Conservation (phyloP, 2,329 filamentous ascomycete genomes). For the Cladophialophora bantiana region DNA sequence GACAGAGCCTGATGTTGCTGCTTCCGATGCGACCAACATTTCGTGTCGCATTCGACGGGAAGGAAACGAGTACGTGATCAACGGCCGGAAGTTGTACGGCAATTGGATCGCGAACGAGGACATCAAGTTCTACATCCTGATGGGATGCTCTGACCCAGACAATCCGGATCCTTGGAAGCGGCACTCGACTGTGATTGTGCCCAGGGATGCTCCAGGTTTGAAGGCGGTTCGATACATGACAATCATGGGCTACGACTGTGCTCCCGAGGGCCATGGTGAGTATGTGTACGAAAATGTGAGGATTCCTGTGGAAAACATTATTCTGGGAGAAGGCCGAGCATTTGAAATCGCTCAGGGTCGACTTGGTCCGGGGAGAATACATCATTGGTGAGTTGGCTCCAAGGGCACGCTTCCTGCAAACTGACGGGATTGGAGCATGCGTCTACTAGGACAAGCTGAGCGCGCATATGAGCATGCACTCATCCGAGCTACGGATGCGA, state of each 20-base stretch:
- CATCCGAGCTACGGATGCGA: slow-evolving; percentile 80
- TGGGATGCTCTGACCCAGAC: slow-evolving; percentile 79
- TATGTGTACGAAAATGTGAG: slow-evolving; percentile 81
- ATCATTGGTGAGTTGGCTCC: slow-evolving; percentile 63
- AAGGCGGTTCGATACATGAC: slow-evolving; percentile 84
- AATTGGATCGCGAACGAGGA: slow-evolving; percentile 30
- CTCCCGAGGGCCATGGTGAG: slow-evolving; percentile 87
- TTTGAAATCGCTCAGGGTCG: slow-evolving; percentile 94
- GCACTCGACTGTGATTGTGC: slow-evolving; percentile 84
- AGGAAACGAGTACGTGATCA: slow-evolving; percentile 82
- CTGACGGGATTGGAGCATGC: slow-evolving; percentile 63
- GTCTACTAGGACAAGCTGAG: slow-evolving; percentile 81
- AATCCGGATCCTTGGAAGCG: slow-evolving; percentile 77
- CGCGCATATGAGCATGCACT: slow-evolving; percentile 86
- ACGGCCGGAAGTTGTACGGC: slow-evolving; percentile 59
- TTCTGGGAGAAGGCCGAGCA: slow-evolving; percentile 81
- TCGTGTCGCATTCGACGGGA: slow-evolving; percentile 74
- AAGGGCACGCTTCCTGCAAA: not conserved
- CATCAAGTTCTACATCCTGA: slow-evolving; percentile 79
- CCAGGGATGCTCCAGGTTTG: slow-evolving; percentile 74
- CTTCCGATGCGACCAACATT: slow-evolving; percentile 83
- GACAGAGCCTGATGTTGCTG: slow-evolving; percentile 81
- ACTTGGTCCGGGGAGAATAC: slow-evolving; percentile 84
- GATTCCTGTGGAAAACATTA: slow-evolving; percentile 71
- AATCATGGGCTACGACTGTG: slow-evolving; percentile 81